Base-by-base conservation (phyloP, 2,329 filamentous ascomycete species). In the Penicillium sp. region DNA sequence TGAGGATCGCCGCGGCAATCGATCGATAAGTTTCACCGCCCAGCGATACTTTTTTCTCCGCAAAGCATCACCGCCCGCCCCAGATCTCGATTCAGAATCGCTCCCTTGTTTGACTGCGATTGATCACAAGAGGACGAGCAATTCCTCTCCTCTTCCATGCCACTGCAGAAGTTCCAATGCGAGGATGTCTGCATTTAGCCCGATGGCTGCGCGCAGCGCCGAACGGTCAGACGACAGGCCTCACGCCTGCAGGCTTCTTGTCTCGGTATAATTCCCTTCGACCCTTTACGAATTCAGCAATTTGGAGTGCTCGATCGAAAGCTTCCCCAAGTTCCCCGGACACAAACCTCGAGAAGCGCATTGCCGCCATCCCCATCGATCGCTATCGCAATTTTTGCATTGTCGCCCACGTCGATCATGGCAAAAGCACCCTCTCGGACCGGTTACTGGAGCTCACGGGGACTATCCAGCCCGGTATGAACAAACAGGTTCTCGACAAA, bases 371-470 rank as follows among this genome's bases (percentile, higher is more conserved):
- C 54, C 82, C 82, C 7, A 77, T 83, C 55, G 81, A 83, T 39
- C 76, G 81, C 39, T 84, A 85, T 71, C 89, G 95, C 63, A 99
- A 99, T 77, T 99, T 99, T 76, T 99, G 95, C 78, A 98, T 99
- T 71, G 94, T 99, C 54, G 95, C 95, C 10, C 95, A 99, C 76
- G 96, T 99, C 73, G 95, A 99, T 76, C 95, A 99, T 87, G 95
- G 95, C 71, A 99, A 99, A 79, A 96, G 91, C 73, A 99, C 95
- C 4, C 87, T 99, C 55, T 94, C 90, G 67, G 95, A 99, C 72
- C 89, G 95, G 2, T 81, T 99, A 55, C 85, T 99, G 63, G 95
- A 99, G 82, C 83, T 96, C 64, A 99, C 95, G 0, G 94, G 95
- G 20, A 98, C 94, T 6, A 98, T 99, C 64, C 81, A 90, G 68